phyloP scores from a whole-genome alignment of 192 early-diverging fungal species.

The Rhizophagus prolifer region DNA sequence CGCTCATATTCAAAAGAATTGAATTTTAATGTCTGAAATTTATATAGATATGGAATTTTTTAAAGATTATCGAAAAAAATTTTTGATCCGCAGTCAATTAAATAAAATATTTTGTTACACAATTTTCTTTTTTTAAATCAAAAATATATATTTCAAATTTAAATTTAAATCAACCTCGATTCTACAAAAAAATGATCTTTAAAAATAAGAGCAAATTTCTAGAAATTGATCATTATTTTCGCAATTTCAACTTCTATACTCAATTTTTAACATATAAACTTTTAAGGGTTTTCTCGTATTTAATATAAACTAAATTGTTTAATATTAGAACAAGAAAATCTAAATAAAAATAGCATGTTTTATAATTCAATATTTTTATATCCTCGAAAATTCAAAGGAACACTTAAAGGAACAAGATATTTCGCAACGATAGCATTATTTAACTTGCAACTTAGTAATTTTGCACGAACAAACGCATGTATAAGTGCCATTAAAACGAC shows the following conservation, averaged over 20 bases:
- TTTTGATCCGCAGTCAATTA: not conserved
- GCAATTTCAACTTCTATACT: too few species aligned
- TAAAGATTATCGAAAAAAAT: not conserved
- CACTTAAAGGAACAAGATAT: slow-evolving; percentile 6
- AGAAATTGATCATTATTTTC: too few species aligned
- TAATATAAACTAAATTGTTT: too few species aligned
- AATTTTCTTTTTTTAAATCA: too few species aligned
- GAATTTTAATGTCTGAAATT: not conserved
- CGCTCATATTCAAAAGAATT: not conserved
- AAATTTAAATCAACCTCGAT: too few species aligned
- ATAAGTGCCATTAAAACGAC: not conserved
- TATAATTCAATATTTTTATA: not conserved
- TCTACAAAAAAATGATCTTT: too few species aligned
- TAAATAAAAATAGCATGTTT: not conserved
- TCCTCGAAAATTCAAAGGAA: not conserved
- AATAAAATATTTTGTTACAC: not conserved
- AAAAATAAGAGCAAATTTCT: too few species aligned
- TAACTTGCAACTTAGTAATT: not conserved
- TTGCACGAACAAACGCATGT: not conserved
- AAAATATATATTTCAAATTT: too few species aligned
- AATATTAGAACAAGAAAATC: too few species aligned
- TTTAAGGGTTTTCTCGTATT: too few species aligned
- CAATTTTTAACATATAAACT: too few species aligned
- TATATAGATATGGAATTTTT: not conserved
- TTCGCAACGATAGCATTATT: not conserved